Base-by-base conservation (phyloP, 2,329 filamentous ascomycete species). In the Trichophyton benhamiae region DNA sequence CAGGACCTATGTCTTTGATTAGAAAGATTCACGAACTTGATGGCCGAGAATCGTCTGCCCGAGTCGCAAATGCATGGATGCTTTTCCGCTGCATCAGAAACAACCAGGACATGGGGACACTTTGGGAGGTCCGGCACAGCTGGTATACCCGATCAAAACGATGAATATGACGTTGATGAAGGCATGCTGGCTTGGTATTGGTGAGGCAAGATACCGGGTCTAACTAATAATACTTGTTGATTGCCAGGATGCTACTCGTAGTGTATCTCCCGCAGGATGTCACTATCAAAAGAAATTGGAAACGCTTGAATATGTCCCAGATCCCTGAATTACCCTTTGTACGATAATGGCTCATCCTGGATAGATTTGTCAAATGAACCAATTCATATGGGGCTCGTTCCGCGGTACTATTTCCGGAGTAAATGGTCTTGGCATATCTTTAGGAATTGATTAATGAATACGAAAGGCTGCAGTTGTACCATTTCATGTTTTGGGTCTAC, bases 81-180 rank as follows among this genome's bases (percentile, higher is more conserved):
- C 69, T 73, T 41, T 68, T 77, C 22, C 75, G 76, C 7, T 75
- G 73, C 59, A 73, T 71, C 52, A 69, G 76, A 53, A 70, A 76
- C 41, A 77, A 78, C 44, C 76, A 78, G 66, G 76, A 78, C 49
- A 76, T 78, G 67, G 76, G 76, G 3, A 76, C 70, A 60, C 68
- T 77, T 22, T 78, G 73, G 68, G 76, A 78, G 46, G 68, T 78
- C 52, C 68, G 76, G 49, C 72, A 77, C 60, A 68, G 68, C 57
- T 76, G 74, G 74, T 76, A 68, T 63, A 15, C 70, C 17, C 71
- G 67, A 60, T 62, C 65, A 36, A 38, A 58, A 58, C 38, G 33
- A n/a, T 20, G 49, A 53, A 22, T 38, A 38, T 38, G 11, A 38
- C 11, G 33, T 3, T 38, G 33, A 1, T 9, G 33, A 13, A 48